Evolutionary conservation across 345 rosid genomes (phyloP).

Genomic region (Hypericum perforatum): DNA sequence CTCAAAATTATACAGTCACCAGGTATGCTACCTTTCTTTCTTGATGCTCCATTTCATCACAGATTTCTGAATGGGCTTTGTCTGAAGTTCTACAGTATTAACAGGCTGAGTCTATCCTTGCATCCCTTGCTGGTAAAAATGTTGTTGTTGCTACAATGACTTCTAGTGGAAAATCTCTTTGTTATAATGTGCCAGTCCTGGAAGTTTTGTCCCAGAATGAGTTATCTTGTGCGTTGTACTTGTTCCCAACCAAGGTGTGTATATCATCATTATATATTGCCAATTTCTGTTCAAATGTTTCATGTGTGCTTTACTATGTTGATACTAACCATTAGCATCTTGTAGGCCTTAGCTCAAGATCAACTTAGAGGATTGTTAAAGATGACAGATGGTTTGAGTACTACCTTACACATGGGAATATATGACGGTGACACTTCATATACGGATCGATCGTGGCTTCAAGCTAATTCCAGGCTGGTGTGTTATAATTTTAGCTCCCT

Average conservation of each 20-base stretch:
- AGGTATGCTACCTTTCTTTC: constrained; percentile 36
- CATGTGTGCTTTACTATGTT: background rate
- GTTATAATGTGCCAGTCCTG: constrained; percentile 89
- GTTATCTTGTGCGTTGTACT: constrained; percentile 71
- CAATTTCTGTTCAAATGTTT: background rate
- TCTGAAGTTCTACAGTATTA: constrained; percentile 10
- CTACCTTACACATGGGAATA: constrained; percentile 50
- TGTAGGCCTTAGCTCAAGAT: constrained; percentile 95
- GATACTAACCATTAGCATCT: constrained; percentile 12
- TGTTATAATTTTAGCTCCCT: constrained; percentile 7
- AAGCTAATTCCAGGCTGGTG: constrained; percentile 78
- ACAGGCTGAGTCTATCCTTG: constrained; percentile 73
- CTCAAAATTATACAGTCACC: constrained; percentile 69
- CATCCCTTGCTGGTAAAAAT: constrained; percentile 68
- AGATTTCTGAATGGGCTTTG: constrained; percentile 5
- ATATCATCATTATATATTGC: constrained; percentile 1
- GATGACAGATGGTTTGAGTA: constrained; percentile 40
- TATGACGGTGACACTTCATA: constrained; percentile 91
- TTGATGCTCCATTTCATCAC: constrained; percentile 5
- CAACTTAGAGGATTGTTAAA: constrained; percentile 60
- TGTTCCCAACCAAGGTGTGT: constrained; percentile 89
- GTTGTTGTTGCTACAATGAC: constrained; percentile 89
- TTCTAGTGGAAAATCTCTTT: constrained; percentile 96
- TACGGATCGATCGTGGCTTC: constrained; percentile 56
- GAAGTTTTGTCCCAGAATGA: constrained; percentile 58